A percentile compares a stretch with the other conserved stretches of the same genome.
These are phyloP conservation scores for Debaryomyces robertsiae DNA, from an alignment of 1,139 yeast species.

Conservation along the genomic window DNA sequence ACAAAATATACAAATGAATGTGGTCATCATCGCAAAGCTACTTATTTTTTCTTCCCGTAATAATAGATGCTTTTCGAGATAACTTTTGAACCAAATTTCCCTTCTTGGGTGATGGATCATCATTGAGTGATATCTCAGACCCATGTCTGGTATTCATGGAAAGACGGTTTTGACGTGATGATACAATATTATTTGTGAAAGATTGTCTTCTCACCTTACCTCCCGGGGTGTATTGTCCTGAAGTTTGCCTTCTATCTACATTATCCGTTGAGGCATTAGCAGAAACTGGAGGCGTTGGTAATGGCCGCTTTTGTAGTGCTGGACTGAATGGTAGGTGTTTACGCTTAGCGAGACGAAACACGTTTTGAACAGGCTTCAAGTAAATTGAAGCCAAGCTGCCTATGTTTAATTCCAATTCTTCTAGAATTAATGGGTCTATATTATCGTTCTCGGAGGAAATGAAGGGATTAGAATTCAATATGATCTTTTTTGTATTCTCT, in stretches of 20 bases:
- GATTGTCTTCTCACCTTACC: background rate
- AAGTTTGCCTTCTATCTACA: background rate
- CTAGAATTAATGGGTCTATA: constrained; percentile 68
- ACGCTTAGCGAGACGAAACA: constrained; percentile 67
- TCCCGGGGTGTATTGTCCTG: background rate
- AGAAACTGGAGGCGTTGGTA: constrained; percentile 14
- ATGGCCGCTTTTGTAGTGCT: constrained; percentile 48
- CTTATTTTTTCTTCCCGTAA: constrained; percentile 24
- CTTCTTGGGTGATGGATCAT: constrained; percentile 16
- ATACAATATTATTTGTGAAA: background rate
- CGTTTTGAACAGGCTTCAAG: constrained; percentile 77
- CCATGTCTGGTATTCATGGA: constrained; percentile 1
- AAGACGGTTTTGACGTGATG: constrained; percentile 1
- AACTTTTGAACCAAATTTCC: constrained; percentile 34
- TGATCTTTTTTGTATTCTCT: constrained; percentile 52
- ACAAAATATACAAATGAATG: too few relatives aligned
- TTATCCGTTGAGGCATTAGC: constrained; percentile 15
- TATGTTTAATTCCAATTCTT: constrained; percentile 79
- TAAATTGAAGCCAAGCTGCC: constrained; percentile 86
- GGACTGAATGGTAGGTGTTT: constrained; percentile 61
- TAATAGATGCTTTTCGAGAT: constrained; percentile 36
- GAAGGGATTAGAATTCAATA: constrained; percentile 61
- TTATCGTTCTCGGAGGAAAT: constrained; percentile 71
- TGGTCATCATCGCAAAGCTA: background rate
- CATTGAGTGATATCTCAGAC: constrained; percentile 5